Percentiles rank a stretch among this genome's conserved stretches.
Conservation (phyloP, 345 rosid species). For the Passiflora organensis region DNA sequence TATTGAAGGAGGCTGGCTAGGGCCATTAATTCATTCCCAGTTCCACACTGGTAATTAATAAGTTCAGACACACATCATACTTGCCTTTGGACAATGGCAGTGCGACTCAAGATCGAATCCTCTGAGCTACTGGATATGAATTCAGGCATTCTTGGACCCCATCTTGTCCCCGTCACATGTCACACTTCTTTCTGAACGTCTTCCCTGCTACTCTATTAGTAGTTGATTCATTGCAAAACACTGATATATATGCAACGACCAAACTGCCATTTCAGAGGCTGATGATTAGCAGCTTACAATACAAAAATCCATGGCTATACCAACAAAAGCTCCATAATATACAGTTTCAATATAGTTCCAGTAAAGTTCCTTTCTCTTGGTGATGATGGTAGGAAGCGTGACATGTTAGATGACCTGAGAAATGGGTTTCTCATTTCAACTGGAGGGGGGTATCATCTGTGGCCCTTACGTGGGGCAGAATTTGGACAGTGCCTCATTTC, state of each 20-base stretch:
- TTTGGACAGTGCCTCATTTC: no score
- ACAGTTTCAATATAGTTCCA: no score
- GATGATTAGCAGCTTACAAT: conserved; percentile 4
- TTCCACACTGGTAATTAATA: not conserved
- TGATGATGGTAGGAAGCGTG: no score
- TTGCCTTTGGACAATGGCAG: conserved; percentile 4
- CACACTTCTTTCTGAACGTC: not conserved
- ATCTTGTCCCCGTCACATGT: conserved; percentile 8
- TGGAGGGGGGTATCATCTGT: no score
- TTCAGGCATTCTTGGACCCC: conserved; percentile 11
- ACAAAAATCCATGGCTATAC: no score
- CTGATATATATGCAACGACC: not conserved
- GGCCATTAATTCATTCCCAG: not conserved
- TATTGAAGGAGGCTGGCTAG: not conserved
- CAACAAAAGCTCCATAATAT: no score
- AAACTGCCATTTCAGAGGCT: conserved; percentile 12
- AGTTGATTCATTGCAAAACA: conserved; percentile 1
- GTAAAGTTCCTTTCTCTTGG: no score
- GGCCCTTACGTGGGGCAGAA: no score
- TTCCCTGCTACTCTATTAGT: no score
- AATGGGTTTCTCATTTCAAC: no score
- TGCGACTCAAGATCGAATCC: not conserved
- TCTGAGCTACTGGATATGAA: not conserved
- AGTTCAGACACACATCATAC: conserved; percentile 12
- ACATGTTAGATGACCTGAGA: no score